Base-by-base conservation (phyloP, 2,329 filamentous ascomycete species). In the Xylariales sp. region DNA sequence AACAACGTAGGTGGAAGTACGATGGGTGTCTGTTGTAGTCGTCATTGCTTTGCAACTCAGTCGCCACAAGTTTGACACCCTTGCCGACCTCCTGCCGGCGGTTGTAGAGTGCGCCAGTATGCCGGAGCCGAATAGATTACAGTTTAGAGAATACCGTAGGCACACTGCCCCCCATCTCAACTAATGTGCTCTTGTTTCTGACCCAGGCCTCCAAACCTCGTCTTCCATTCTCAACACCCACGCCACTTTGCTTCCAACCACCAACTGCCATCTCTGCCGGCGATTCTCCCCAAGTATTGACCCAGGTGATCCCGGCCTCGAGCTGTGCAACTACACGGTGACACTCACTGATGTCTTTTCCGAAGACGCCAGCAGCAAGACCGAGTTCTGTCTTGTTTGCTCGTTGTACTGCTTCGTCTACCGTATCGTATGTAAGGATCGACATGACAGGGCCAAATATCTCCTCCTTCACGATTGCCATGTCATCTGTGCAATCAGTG, bases 251-350 rank as follows among this genome's bases (percentile, higher is more conserved):
- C 70, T 95, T 95, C 89, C 88, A 95, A 0, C 88, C 88, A 8
- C 88, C 88, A 0, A 95, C 88, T 3, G 85, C 84, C 89, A 95
- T 95, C 70, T 95, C 88, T 0, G 89, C 87, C 0, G 88, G 88
- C 36, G 78, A 84, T 68, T 95, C 88, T n/a, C 89, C 88, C 89
- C 89, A 95, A 0, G 86, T 89, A 61, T 95, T 95, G 39, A 95
- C 74, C 88, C 88, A 95, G 1, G 87, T 94, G 55, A 95, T 95
- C 24, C 88, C 88, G 0, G 88, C 88, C 57, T 94, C 76, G 4
- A 95, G 68, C 55, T 78, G 73, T 18, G 76, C 73, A 31, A 91
- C 72, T 1, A 91, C 76, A 31, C 76, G 70, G 55, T 95, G 87
- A 42, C 86, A 88, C 35, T 74, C 58, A 52, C 86, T 84, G 39